These are phyloP conservation scores for Cubamyces lactineus DNA, from an alignment of 768 basidiomycete species.

Conservation along the genomic window DNA sequence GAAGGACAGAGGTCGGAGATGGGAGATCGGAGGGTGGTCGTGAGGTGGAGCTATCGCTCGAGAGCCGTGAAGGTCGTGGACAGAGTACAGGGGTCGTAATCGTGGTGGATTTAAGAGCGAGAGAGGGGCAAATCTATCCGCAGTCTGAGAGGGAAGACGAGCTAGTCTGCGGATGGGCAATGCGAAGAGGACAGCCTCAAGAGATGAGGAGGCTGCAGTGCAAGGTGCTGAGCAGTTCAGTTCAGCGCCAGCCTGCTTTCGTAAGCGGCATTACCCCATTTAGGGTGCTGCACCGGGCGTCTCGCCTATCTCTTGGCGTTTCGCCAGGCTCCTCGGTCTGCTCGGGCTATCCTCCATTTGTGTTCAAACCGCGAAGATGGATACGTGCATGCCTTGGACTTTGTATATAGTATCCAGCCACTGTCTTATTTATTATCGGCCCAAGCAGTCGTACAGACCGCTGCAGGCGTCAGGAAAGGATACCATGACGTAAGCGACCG, in stretches of 20 bases:
- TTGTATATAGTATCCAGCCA: no score
- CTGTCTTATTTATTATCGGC: no score
- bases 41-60: constrained; percentile 6
- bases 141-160: not conserved
- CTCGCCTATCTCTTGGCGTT: not conserved
- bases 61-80: constrained; percentile 14
- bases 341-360: not conserved
- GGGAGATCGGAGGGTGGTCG: not conserved
- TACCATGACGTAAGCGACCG: no score
- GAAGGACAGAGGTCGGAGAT: not conserved
- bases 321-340: not conserved
- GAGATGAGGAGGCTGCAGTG: not conserved
- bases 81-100: constrained; percentile 1
- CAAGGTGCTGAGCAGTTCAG: not conserved
- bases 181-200: constrained; percentile 22
- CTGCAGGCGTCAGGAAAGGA: no score
- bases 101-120: not conserved
- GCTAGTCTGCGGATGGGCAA: constrained; percentile 17
- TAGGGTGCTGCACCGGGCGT: not conserved
- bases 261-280: constrained; percentile 13
- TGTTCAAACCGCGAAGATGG: not conserved
- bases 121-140: not conserved
- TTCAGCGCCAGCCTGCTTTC: constrained; percentile 7
- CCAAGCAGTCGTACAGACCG: no score
- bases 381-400: no score